phyloP scores from a whole-genome alignment of 148 eudicot species.

The Polygonum maritimum region DNA sequence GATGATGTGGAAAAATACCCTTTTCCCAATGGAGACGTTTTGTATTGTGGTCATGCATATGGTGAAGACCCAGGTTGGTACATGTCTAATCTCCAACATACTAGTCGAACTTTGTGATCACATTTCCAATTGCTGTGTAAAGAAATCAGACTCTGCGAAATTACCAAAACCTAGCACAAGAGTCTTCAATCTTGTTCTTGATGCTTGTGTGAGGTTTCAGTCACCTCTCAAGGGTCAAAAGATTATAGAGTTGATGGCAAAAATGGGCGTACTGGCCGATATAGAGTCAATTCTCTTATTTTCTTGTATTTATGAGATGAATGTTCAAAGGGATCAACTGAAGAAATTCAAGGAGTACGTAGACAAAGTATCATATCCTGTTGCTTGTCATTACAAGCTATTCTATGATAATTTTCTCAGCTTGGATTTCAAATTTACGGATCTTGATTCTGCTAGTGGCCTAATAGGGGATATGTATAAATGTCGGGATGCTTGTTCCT shows the following conservation, averaged over 20 bases:
- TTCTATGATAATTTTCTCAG: slow-evolving; percentile 63
- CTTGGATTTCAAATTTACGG: slow-evolving; percentile 64
- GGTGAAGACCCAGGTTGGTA: slow-evolving; percentile 67
- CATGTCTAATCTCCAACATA: slow-evolving; percentile 60
- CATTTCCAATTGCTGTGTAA: slow-evolving; percentile 18
- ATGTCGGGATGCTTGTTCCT: slow-evolving; percentile 18
- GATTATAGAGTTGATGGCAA: slow-evolving; percentile 69
- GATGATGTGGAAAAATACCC: slow-evolving; percentile 44
- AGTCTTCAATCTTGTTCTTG: slow-evolving; percentile 71
- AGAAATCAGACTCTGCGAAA: slow-evolving; percentile 23
- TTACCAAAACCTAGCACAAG: slow-evolving; percentile 41
- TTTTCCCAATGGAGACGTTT: slow-evolving; percentile 37
- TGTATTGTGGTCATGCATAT: slow-evolving; percentile 57
- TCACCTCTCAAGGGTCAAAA: slow-evolving; percentile 56
- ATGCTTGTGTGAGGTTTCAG: slow-evolving; percentile 56
- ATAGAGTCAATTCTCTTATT: slow-evolving; percentile 49
- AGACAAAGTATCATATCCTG: slow-evolving; percentile 39
- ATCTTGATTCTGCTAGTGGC: slow-evolving; percentile 53
- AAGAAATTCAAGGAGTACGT: slow-evolving; percentile 51
- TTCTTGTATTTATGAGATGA: slow-evolving; percentile 59
- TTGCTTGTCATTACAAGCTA: slow-evolving; percentile 39
- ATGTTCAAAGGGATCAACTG: slow-evolving; percentile 68
- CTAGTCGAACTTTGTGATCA: slow-evolving; percentile 56
- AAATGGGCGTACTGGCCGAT: slow-evolving; percentile 53
- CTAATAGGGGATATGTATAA: slow-evolving; percentile 51